A percentile compares a stretch with the other conserved stretches of the same genome.
phyloP scores from a whole-genome alignment of 1,284 basidiomycete genomes.

The Apiotrichum veenhuisii region DNA sequence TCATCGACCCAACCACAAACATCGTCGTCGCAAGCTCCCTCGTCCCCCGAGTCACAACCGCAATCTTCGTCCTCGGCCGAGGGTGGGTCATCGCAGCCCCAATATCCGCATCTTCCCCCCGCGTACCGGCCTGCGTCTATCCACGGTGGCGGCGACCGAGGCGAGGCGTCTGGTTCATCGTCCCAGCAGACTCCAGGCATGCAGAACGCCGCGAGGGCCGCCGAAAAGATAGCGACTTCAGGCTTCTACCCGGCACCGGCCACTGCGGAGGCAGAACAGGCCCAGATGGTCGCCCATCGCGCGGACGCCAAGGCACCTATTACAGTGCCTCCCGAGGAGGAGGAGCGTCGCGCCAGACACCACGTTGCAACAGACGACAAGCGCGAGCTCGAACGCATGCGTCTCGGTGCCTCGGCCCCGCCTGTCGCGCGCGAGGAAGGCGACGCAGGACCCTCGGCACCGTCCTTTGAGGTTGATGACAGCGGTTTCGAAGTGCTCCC shows the following conservation, averaged over 20 bases:
- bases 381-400: conserved; percentile 39
- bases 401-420: conserved; percentile 41
- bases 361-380: conserved; percentile 51
- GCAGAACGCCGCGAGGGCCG: conserved; percentile 4
- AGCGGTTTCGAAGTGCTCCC: conserved; percentile 41
- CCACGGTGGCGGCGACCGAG: background rate
- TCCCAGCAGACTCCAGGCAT: conserved; percentile 8
- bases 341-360: conserved; percentile 14
- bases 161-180: conserved; percentile 7
- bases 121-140: conserved; percentile 47
- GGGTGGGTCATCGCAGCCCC: background rate
- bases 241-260: conserved; percentile 49
- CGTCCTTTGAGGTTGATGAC: conserved; percentile 43
- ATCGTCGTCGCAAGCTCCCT: background rate
- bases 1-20: background rate
- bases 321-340: conserved; percentile 7
- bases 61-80: background rate
- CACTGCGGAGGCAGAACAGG: conserved; percentile 43
- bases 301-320: conserved; percentile 38
- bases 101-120: conserved; percentile 34
- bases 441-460: conserved; percentile 29
- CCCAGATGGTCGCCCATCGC: conserved; percentile 37
- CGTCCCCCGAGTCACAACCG: background rate
- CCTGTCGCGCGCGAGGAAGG: conserved; percentile 22
- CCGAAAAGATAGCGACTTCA: conserved; percentile 41